Base-by-base conservation (phyloP, 1,284 basidiomycete species). In the Trichosporon coremiiforme region DNA sequence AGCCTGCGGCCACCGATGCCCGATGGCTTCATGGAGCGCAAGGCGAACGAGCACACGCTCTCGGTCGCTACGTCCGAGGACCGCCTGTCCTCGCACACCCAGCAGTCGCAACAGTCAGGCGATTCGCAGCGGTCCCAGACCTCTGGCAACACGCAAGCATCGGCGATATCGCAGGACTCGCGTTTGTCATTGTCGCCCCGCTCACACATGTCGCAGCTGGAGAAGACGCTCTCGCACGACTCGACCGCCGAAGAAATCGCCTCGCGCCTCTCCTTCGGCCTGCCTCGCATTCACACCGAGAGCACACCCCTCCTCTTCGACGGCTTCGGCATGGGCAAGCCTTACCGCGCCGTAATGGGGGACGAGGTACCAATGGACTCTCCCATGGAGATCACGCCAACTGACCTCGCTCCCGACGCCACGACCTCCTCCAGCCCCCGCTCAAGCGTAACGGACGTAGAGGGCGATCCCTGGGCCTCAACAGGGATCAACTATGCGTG, bases 401-500 rank as follows among this genome's bases (percentile, higher is more conserved):
- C 25, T 6, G 25, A 31, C 10, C 10, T 13, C 3, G 50, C 50
- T 3, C 50, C 50, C 1, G 25, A 25, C 25, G 45, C 29, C 63
- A 65, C 62, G n/a, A 25, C 12, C 9, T n/a, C 10, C 50, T 65
- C 38, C 33, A 35, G 33, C 22, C 38, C 25, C 10, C 66, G 31
- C 35, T 67, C 47, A 62, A 68, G 63, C 25, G 29, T 70, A n/a
- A 60, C 77, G 15, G 79, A 82, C 64, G 76, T 75, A 1, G 29
- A 33, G 15, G 71, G 73, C 9, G 80, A 80, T 57, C 78, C 75
- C 47, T 80, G 78, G 80, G 75, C 77, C 66, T 70, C 76, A 36
- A 78, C 80, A 65, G 70, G 62, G 12, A 76, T 80, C 4, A 67
- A 83, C 22, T 84, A 84, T 70, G 77, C 79, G 64, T 84, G 83